phyloP scores from a whole-genome alignment of 768 basidiomycete species.

The Mrakia gelida region DNA sequence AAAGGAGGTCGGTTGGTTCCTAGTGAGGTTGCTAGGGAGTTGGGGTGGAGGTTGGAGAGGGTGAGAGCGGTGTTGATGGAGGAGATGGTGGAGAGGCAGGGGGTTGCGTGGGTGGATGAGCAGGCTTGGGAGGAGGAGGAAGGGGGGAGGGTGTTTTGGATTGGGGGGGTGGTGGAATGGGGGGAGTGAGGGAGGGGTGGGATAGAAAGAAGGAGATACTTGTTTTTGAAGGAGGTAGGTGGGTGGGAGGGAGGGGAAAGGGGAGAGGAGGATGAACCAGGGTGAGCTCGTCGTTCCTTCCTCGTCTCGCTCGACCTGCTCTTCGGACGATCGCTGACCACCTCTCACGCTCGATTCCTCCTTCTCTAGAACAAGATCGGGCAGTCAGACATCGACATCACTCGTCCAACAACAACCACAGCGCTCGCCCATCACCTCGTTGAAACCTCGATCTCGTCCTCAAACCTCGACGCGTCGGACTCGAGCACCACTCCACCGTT shows the following conservation, averaged over 20 bases:
- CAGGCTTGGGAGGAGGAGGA: slow-evolving; percentile 58
- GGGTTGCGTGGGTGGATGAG: slow-evolving; percentile 90
- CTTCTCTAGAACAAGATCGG: background rate
- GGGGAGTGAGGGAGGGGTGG: slow-evolving; percentile 45
- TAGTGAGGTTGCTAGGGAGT: slow-evolving; percentile 54
- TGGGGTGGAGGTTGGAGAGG: slow-evolving; percentile 74
- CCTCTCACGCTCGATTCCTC: background rate
- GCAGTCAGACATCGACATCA: no score
- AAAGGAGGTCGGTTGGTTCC: slow-evolving; percentile 61
- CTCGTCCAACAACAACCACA: no score
- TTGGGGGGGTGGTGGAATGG: slow-evolving; percentile 83
- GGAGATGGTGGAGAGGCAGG: slow-evolving; percentile 75
- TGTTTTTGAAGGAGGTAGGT: background rate
- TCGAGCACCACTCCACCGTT: background rate
- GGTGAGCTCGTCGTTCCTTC: no score
- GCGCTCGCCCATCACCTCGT: no score
- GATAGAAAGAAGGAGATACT: background rate
- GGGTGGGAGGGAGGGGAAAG: no score
- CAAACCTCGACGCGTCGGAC: no score
- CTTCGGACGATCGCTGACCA: no score
- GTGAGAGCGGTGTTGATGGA: slow-evolving; percentile 76
- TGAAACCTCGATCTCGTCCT: no score
- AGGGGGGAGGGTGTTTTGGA: slow-evolving; percentile 71
- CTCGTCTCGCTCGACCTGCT: no score
- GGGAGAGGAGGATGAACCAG: no score